Evolutionary conservation across 495 filamentous ascomycete genomes (phyloP), one percentile per base, ranked within the genome.

Genomic region (Aspergillus mulundensis): DNA sequence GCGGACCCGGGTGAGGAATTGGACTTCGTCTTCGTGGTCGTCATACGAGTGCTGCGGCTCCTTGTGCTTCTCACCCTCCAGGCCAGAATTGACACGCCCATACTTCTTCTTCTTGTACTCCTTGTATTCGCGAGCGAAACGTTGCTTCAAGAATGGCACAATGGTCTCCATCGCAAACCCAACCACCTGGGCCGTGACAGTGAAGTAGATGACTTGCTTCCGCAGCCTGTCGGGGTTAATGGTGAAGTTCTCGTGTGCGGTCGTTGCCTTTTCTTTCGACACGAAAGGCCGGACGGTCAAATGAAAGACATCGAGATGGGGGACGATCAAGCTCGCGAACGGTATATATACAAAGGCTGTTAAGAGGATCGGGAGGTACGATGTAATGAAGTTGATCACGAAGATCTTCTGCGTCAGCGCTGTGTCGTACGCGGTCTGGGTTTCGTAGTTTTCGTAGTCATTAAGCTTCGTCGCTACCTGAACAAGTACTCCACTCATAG

Each of bases 311-410:
- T 97, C 89, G 12, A 98, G 81, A 58, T 97, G 88, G 0, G 94
- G 94, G 1, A 96, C 89, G 51, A 98, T 85, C 32, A 88, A 61
- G 61, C 83, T 86, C 7, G 89, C 94, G 68, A 97, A 98, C 0
- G 94, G 95, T 21, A 98, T 89, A 61, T 98, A 98, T 52, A 98
- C 86, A 66, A 98, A 98, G 7, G 94, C 91, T 0, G 94, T 97
- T 14, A 98, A 76, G 70, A 95, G 87, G 28, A 98, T 84, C 0
- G 90, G 88, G 3, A 96, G 82, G 65, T 97, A 98, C 0, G 94
- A 97, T 12, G 91, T 96, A 65, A 98, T 94, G 65, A 97, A 96
- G 74, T 98, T 97, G 60, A 98, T 81, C 20, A 98, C 83, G 61
- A 98, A 97, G 41, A 95, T 83, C 71, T 98, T 98, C 63, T 84